Conservation (phyloP, 225 moss, liverwort and hornwort genomes). For the Straminergon stramineum region DNA sequence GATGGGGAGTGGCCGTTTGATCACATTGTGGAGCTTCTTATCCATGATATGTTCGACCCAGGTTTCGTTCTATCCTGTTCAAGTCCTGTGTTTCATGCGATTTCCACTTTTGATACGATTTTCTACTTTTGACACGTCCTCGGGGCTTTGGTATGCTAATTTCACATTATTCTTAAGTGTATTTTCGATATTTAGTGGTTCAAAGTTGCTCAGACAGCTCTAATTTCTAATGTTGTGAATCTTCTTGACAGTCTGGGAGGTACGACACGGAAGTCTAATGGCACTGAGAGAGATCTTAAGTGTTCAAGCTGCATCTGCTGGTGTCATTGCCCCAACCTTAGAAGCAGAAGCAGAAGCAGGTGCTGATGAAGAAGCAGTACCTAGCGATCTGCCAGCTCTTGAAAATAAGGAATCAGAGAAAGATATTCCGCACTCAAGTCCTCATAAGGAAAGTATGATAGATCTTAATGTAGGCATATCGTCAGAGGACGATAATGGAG, state of each 20-base stretch:
- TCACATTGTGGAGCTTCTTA: slow-evolving; percentile 76
- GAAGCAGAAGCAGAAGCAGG: slow-evolving; percentile 17
- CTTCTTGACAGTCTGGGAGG: slow-evolving; percentile 68
- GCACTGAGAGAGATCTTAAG: slow-evolving; percentile 87
- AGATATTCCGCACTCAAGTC: slow-evolving; percentile 15
- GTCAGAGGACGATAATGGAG: slow-evolving; percentile 50
- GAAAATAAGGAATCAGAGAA: background rate
- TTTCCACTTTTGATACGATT: background rate
- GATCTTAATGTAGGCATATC: slow-evolving; percentile 69
- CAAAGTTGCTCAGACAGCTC: background rate
- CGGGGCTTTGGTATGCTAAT: background rate
- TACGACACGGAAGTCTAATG: slow-evolving; percentile 93
- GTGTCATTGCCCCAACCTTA: slow-evolving; percentile 37
- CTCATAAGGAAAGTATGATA: slow-evolving; percentile 50
- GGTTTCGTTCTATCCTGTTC: slow-evolving; percentile 34
- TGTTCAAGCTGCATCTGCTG: slow-evolving; percentile 84
- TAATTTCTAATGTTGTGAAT: background rate
- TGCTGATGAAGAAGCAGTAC: slow-evolving; percentile 9
- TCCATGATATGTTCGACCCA: slow-evolving; percentile 90
- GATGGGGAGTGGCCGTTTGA: slow-evolving; percentile 85
- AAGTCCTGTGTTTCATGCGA: background rate
- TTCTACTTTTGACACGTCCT: background rate
- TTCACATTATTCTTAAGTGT: background rate
- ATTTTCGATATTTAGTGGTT: background rate
- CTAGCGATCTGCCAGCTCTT: background rate